phyloP scores from a whole-genome alignment of 139 green algal genomes.

The Coccomyxa sp. region DNA sequence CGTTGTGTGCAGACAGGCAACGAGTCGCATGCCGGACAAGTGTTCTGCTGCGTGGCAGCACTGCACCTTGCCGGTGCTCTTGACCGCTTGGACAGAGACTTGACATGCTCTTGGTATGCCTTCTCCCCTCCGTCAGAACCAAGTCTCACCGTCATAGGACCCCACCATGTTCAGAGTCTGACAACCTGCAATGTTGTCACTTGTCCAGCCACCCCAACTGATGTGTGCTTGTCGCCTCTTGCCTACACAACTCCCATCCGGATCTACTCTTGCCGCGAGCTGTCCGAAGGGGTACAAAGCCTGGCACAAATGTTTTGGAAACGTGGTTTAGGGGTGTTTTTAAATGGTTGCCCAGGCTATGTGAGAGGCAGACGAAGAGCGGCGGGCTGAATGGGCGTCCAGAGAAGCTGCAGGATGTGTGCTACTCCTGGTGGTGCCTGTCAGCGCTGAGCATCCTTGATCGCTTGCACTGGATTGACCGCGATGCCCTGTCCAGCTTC shows the following conservation, averaged over 20 bases:
- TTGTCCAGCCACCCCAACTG: no score
- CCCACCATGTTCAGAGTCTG: no score
- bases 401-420: constrained; percentile 93
- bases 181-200: no score
- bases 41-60: constrained; percentile 92
- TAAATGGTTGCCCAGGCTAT: constrained; percentile 50
- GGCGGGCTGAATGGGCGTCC: constrained; percentile 93
- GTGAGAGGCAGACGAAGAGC: constrained; percentile 81
- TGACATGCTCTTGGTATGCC: constrained; percentile 90
- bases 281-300: no score
- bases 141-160: no score
- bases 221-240: no score
- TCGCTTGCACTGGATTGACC: constrained; percentile 92
- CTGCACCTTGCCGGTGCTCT: constrained; percentile 74
- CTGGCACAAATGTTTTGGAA: no score
- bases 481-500: constrained; percentile 65
- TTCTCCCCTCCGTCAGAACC: neutral
- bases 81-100: constrained; percentile 77
- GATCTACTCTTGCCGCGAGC: no score
- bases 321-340: no score
- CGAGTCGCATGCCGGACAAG: constrained; percentile 78
- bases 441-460: constrained; percentile 85
- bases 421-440: constrained; percentile 98
- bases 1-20: constrained; percentile 40
- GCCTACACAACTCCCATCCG: no score